Evolutionary conservation across 805 yeast species (phyloP).

Genomic region (Candida montana): DNA sequence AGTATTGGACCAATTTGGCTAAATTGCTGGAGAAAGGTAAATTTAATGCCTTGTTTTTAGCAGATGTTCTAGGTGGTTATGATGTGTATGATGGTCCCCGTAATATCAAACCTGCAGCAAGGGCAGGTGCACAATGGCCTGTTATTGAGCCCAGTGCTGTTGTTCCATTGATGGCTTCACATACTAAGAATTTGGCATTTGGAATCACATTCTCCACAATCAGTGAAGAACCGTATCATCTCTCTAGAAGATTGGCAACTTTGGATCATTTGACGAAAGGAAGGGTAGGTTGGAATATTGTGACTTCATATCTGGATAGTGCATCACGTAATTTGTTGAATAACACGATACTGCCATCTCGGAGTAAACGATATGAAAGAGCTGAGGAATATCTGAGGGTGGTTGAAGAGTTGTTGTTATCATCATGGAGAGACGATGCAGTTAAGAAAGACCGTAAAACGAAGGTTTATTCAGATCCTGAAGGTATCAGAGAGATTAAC

Average conservation of each 20-base stretch:
- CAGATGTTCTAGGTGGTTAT: constrained; percentile 34
- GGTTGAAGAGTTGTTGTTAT: constrained; percentile 33
- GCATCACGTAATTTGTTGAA: constrained; percentile 34
- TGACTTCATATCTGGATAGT: constrained; percentile 33
- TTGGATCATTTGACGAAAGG: constrained; percentile 38
- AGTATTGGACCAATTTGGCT: constrained; percentile 34
- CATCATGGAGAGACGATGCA: constrained; percentile 42
- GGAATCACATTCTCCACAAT: constrained; percentile 36
- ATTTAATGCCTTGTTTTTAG: constrained; percentile 31
- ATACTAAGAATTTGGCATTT: constrained; percentile 32
- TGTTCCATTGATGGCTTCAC: constrained; percentile 36
- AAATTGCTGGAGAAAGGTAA: constrained; percentile 31
- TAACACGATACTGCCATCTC: constrained; percentile 31
- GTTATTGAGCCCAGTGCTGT: constrained; percentile 33
- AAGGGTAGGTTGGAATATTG: constrained; percentile 39
- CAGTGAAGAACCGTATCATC: constrained; percentile 35
- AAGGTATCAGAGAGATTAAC: constrained; percentile 35
- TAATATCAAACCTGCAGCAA: constrained; percentile 12
- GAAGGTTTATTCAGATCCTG: constrained; percentile 33
- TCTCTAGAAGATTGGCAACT: constrained; percentile 35
- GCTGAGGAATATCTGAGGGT: constrained; percentile 41
- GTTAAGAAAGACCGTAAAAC: constrained; percentile 14
- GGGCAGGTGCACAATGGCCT: constrained; percentile 20
- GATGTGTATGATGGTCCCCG: constrained; percentile 29
- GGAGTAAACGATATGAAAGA: constrained; percentile 37